phyloP scores from a whole-genome alignment of 75 land plant genomes.

The Pinus tabuliformis region DNA sequence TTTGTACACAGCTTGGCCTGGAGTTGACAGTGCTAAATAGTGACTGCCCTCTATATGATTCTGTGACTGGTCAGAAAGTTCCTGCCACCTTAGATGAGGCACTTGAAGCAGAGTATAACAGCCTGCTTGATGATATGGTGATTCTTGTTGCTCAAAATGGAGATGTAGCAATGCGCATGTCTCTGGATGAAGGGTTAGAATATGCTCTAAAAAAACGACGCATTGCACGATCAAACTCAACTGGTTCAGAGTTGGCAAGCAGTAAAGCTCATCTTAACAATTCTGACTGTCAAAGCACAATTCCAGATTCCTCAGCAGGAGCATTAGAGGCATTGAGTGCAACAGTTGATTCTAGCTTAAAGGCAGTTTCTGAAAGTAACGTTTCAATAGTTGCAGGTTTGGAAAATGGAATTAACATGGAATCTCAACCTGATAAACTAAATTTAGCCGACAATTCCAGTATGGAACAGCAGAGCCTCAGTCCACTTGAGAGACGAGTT shows the following conservation, averaged over 20 bases:
- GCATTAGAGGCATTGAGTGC: neutral
- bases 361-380: constrained; percentile 5
- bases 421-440: neutral
- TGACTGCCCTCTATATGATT: constrained; percentile 96
- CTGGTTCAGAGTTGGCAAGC: neutral
- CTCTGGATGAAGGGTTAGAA: constrained; percentile 94
- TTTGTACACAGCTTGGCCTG: constrained; percentile 90
- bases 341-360: constrained; percentile 12
- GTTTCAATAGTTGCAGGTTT: neutral
- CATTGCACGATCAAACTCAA: constrained; percentile 9
- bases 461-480: constrained; percentile 40
- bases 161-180: constrained; percentile 79
- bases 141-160: constrained; percentile 86
- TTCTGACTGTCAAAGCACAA: neutral
- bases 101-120: constrained; percentile 89
- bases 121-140: constrained; percentile 89
- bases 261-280: neutral
- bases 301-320: constrained; percentile 4
- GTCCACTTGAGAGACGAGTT: constrained; percentile 82
- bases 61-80: constrained; percentile 77
- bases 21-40: constrained; percentile 87
- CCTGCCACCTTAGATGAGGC: constrained; percentile 84
- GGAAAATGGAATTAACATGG: constrained; percentile 10
- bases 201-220: constrained; percentile 71
- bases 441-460: neutral